Evolutionary conservation across 305 asterid genomes (phyloP).

Genomic region (Fraxinus sp.): DNA sequence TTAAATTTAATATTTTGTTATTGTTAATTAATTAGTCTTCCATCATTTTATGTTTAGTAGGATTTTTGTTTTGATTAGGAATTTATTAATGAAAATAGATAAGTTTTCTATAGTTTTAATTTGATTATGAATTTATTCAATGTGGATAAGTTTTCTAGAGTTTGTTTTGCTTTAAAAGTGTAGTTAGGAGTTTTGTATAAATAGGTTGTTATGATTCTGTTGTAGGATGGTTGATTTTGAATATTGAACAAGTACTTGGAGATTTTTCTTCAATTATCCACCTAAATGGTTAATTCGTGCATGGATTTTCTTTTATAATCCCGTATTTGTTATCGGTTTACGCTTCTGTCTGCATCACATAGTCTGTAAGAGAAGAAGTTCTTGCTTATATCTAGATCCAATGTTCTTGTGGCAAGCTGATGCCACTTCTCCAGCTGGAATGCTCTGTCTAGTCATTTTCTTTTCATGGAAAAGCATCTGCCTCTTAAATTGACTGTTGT

Average conservation of each 20-base stretch:
- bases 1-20: background rate
- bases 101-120: background rate
- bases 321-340: background rate
- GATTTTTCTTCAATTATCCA: background rate
- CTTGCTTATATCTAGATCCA: background rate
- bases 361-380: background rate
- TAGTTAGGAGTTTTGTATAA: background rate
- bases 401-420: background rate
- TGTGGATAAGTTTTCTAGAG: background rate
- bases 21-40: background rate
- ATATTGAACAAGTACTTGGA: background rate
- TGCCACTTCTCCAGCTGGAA: background rate
- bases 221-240: background rate
- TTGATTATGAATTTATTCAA: background rate
- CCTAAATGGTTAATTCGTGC: background rate
- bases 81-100: background rate
- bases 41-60: too few species aligned
- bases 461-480: background rate
- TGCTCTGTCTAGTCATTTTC: background rate
- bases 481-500: background rate
- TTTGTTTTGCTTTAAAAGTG: background rate
- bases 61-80: background rate
- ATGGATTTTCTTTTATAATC: background rate
- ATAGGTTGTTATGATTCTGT: background rate
- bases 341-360: background rate